Evolutionary conservation across 2,329 filamentous ascomycete species (phyloP).

Genomic region (Lecanicillium sp.): DNA sequence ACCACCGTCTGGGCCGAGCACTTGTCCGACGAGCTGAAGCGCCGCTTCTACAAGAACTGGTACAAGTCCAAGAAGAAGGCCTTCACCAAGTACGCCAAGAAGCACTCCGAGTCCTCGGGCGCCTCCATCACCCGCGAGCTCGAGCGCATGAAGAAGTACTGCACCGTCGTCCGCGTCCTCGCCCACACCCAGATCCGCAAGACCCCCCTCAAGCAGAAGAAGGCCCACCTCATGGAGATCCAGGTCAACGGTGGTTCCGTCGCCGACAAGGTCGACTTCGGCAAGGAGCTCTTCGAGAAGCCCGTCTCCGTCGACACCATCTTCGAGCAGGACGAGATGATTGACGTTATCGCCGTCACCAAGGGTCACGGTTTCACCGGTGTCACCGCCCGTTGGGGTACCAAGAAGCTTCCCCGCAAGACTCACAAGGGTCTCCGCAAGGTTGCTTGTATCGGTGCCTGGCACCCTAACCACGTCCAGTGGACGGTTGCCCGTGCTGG

Average conservation of each 20-base stretch:
- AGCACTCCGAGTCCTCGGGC: conserved; percentile 92
- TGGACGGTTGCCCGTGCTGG: conserved; percentile 99
- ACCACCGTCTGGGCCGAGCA: conserved; percentile 99
- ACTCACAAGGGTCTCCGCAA: conserved; percentile 99
- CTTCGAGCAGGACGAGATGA: conserved; percentile 99
- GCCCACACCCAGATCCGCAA: conserved; percentile 99
- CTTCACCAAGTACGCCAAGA: conserved; percentile 99
- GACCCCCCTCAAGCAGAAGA: conserved; percentile 99
- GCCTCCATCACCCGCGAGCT: conserved; percentile 92
- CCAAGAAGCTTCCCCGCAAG: conserved; percentile 99
- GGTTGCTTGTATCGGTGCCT: conserved; percentile 99
- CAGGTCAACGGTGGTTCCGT: conserved; percentile 98
- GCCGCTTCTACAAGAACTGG: conserved; percentile 99
- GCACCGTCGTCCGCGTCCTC: conserved; percentile 97
- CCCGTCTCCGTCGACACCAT: conserved; percentile 85
- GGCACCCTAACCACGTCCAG: conserved; percentile 99
- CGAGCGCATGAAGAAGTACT: conserved; percentile 99
- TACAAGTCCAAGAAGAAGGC: conserved; percentile 99
- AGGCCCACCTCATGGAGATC: conserved; percentile 99
- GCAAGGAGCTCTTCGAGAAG: conserved; percentile 97
- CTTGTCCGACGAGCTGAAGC: conserved; percentile 96
- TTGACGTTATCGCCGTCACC: conserved; percentile 98
- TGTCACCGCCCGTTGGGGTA: conserved; percentile 97
- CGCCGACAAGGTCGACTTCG: conserved; percentile 95
- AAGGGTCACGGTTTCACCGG: conserved; percentile 98